Conservation (phyloP, 2,329 filamentous ascomycete genomes). For the Aureobasidium sp. region DNA sequence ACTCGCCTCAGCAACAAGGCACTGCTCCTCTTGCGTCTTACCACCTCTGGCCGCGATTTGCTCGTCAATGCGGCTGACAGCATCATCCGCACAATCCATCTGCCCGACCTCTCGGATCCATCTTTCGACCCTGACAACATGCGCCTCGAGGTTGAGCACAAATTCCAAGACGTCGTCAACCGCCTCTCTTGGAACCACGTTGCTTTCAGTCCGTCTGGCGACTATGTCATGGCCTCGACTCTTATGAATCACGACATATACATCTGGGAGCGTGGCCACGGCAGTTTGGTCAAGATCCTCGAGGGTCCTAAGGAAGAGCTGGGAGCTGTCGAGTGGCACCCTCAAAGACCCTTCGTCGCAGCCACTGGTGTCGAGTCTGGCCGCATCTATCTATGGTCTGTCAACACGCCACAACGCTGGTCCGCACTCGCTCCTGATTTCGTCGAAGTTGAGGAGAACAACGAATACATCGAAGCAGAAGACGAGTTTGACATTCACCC, state of each 20-base stretch:
- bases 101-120: slow-evolving; percentile 62
- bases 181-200: slow-evolving; percentile 94
- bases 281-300: slow-evolving; percentile 90
- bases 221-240: slow-evolving; percentile 93
- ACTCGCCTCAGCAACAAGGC: slow-evolving; percentile 81
- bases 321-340: slow-evolving; percentile 96
- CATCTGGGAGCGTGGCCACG: slow-evolving; percentile 92
- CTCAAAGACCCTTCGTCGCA: slow-evolving; percentile 74
- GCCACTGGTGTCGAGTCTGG: slow-evolving; percentile 91
- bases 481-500: slow-evolving; percentile 98
- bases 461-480: slow-evolving; percentile 90
- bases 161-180: slow-evolving; percentile 97
- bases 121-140: slow-evolving; percentile 78
- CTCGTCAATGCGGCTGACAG: slow-evolving; percentile 91
- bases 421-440: slow-evolving; percentile 95
- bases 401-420: slow-evolving; percentile 93
- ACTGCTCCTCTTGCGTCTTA: slow-evolving; percentile 80
- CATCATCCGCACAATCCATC: slow-evolving; percentile 84
- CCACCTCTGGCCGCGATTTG: slow-evolving; percentile 75
- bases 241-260: slow-evolving; percentile 99
- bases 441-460: slow-evolving; percentile 94
- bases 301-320: slow-evolving; percentile 96
- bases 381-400: slow-evolving; percentile 92
- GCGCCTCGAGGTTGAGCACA: slow-evolving; percentile 87
- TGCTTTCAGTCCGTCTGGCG: slow-evolving; percentile 85